These are phyloP conservation scores for Lichtheimia corymbifera DNA, from an alignment of 371 early-diverging fungal genomes.

Conservation along the genomic window DNA sequence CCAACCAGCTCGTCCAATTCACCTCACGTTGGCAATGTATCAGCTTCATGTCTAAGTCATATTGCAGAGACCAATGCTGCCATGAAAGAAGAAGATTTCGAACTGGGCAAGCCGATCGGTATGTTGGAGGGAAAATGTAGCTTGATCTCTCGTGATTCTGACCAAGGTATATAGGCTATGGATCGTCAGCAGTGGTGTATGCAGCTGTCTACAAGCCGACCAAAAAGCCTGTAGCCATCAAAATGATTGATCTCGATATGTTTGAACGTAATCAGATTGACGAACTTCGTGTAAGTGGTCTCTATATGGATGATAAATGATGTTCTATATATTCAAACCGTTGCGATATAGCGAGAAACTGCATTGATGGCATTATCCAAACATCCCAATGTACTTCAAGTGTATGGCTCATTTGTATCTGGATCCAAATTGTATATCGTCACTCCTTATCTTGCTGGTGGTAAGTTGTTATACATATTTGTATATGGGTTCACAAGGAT, in stretches of 20 bases:
- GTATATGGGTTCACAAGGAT: not conserved
- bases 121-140: not conserved
- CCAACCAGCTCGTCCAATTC: not conserved
- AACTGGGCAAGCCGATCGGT: constrained; percentile 35
- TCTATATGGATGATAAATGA: constrained; percentile 16
- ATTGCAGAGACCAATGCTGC: constrained; percentile 13
- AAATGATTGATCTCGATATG: constrained; percentile 89
- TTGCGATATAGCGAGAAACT: constrained; percentile 68
- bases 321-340: not conserved
- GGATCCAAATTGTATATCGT: constrained; percentile 81
- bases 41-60: constrained; percentile 3
- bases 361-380: constrained; percentile 86
- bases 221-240: constrained; percentile 76
- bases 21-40: not conserved
- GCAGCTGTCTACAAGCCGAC: constrained; percentile 76
- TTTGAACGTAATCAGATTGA: constrained; percentile 96
- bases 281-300: constrained; percentile 72
- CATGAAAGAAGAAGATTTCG: constrained; percentile 35
- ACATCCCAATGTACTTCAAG: constrained; percentile 83
- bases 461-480: constrained; percentile 29
- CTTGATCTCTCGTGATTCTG: not conserved
- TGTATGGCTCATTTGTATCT: constrained; percentile 81
- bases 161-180: constrained; percentile 64
- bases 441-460: constrained; percentile 80
- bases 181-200: constrained; percentile 90